Evolutionary conservation across 768 basidiomycete species (phyloP).

Genomic region (Boletus reticuloceps): DNA sequence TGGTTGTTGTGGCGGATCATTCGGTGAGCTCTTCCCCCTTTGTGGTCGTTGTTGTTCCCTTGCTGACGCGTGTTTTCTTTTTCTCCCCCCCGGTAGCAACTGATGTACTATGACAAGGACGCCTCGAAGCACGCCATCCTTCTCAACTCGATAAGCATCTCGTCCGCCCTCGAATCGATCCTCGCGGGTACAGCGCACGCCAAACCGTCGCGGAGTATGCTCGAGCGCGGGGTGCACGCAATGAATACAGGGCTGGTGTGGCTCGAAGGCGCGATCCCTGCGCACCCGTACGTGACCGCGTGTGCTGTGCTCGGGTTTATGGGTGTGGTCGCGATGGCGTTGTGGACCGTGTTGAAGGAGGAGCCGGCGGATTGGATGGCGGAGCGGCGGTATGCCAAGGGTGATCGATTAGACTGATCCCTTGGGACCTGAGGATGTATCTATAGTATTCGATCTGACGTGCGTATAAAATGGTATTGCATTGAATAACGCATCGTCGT

Average conservation of each 20-base stretch:
- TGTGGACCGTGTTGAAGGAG: conserved; percentile 16
- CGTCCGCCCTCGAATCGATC: conserved; percentile 68
- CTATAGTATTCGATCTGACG: too few species aligned
- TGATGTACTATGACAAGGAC: conserved; percentile 78
- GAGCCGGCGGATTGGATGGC: conserved; percentile 10
- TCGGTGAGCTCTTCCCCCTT: conserved; percentile 17
- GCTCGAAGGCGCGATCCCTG: conserved; percentile 6
- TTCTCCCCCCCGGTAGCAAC: conserved; percentile 43
- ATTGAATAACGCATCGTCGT: too few species aligned
- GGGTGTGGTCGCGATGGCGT: conserved; percentile 4
- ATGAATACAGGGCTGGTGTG: conserved; percentile 7
- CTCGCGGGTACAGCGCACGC: conserved; percentile 45
- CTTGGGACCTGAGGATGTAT: too few species aligned
- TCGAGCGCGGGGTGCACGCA: conserved; percentile 61
- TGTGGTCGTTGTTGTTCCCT: not conserved
- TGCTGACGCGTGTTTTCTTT: too few species aligned
- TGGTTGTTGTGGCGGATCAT: conserved; percentile 79
- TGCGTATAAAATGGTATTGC: too few species aligned
- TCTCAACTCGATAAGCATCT: conserved; percentile 56
- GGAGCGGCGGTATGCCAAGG: conserved; percentile 20
- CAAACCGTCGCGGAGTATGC: conserved; percentile 66
- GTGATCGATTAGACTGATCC: conserved; percentile 23
- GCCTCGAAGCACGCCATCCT: conserved; percentile 50
- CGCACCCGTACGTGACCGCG: conserved; percentile 21
- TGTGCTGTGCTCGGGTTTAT: conserved; percentile 8